Percentiles rank a stretch among this genome's conserved stretches.
Conservation (phyloP, 495 filamentous ascomycete genomes). For the Podospora sp. region DNA sequence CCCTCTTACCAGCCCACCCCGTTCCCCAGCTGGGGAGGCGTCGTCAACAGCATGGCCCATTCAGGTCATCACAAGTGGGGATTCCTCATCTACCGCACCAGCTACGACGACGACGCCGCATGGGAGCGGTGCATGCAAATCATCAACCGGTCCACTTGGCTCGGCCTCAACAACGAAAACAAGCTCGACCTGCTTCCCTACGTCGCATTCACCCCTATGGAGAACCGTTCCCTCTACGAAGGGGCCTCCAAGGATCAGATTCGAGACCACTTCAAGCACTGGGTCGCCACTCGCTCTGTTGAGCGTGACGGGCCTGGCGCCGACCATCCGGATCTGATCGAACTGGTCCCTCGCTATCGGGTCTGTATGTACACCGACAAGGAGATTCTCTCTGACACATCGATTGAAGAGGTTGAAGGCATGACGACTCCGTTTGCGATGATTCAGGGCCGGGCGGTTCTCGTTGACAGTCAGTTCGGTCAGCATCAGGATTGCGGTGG, state of each 20-base stretch:
- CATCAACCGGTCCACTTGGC: conserved; percentile 1
- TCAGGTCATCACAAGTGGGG: conserved; percentile 26
- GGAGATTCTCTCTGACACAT: conserved; percentile 20
- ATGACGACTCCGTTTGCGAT: conserved; percentile 3
- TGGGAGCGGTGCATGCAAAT: conserved; percentile 25
- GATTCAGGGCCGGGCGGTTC: conserved; percentile 10
- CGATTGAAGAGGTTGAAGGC: conserved; percentile 10
- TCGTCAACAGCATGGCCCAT: conserved; percentile 9
- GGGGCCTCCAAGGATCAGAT: conserved; percentile 26
- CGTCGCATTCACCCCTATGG: conserved; percentile 23
- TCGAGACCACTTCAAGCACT: conserved; percentile 18
- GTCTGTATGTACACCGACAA: conserved; percentile 22
- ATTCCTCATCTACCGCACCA: conserved; percentile 26
- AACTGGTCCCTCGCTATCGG: conserved; percentile 14
- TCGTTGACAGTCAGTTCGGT: conserved; percentile 17
- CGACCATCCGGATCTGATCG: neutral
- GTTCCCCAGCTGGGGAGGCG: neutral
- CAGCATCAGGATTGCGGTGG: conserved; percentile 1
- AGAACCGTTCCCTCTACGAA: conserved; percentile 22
- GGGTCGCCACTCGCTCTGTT: conserved; percentile 19
- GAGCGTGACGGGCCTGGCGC: conserved; percentile 23
- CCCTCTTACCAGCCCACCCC: neutral
- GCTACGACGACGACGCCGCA: conserved; percentile 25
- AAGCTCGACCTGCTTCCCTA: conserved; percentile 6
- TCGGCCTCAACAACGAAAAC: neutral